Base-by-base conservation (phyloP, 2,329 filamentous ascomycete genomes). In the Colletotrichum costaricense region DNA sequence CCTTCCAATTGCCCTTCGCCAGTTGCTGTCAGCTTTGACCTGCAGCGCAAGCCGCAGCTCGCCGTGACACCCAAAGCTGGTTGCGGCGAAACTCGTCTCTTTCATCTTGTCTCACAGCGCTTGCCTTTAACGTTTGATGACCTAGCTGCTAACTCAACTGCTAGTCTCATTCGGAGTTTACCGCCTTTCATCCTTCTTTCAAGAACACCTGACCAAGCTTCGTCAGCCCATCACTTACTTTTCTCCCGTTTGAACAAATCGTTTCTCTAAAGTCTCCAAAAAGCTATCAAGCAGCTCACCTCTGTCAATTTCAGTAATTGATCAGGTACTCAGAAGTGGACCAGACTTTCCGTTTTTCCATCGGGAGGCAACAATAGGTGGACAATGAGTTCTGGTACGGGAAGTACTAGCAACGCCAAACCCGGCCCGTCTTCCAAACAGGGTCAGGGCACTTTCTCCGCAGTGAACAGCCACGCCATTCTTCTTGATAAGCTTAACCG, bases 401-500 rank as follows among this genome's bases (percentile, higher is more conserved):
- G 70, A 42, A 66, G 46, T 65, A 60, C 67, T 75, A 82, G 81
- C 76, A 82, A 84, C 67, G 80, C 84, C 76, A 92, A 91, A 78
- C 76, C 86, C 72, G 85, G 84, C 75, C 82, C 86, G 77, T 80
- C 84, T 74, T 82, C 86, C 33, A 92, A 90, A 83, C 83, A 86
- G 74, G 88, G 84, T 78, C 85, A 86, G 78, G 82, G 83, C 71
- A 81, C 81, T 74, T 82, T 85, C 79, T 78, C 86, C 76, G 77
- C 83, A 74, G 82, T 86, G 75, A 90, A 84, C 77, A 93, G 87
- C 78, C 91, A 93, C 72, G 90, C 91, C 52, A 85, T 92, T 52
- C 84, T 94, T 60, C 87, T 94, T 42, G 94, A 96, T 63, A 97
- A 95, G 81, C 87, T 93, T 63, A 93, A 94, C 78, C 89, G 92